A percentile compares a stretch with the other conserved stretches of the same genome.
These are phyloP conservation scores for Aspergillus candidus DNA, from an alignment of 2,329 filamentous ascomycete genomes.

Conservation along the genomic window DNA sequence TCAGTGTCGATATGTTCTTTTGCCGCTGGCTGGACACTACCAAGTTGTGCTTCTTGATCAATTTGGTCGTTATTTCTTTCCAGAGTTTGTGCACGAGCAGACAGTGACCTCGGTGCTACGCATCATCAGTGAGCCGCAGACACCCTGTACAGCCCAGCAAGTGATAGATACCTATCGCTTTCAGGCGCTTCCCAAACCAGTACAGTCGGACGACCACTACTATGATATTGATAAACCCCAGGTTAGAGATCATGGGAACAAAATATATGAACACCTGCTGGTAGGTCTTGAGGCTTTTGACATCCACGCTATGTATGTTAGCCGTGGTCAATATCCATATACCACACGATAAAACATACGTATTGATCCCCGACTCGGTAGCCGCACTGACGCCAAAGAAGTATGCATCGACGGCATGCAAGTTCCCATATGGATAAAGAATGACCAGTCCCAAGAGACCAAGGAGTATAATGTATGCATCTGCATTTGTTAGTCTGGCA, in stretches of 20 bases:
- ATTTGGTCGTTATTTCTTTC: not conserved
- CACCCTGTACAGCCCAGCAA: not conserved
- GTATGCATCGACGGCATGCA: constrained; percentile 43
- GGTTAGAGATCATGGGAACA: constrained; percentile 44
- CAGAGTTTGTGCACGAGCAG: constrained; percentile 6
- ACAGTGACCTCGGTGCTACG: constrained; percentile 5
- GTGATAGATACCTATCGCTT: constrained; percentile 26
- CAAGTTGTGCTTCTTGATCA: constrained; percentile 9
- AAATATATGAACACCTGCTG: constrained; percentile 51
- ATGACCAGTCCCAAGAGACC: constrained; percentile 33
- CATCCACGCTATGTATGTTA: constrained; percentile 39
- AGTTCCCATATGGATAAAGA: constrained; percentile 36
- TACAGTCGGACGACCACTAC: constrained; percentile 45
- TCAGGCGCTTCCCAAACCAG: constrained; percentile 47
- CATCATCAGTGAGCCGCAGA: not conserved
- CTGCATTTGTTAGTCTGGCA: constrained; percentile 15
- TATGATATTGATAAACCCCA: constrained; percentile 46
- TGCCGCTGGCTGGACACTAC: not conserved
- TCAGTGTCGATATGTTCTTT: no score
- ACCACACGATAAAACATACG: constrained; percentile 28
- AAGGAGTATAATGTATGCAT: constrained; percentile 37
- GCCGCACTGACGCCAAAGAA: constrained; percentile 47
- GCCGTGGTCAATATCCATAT: not conserved
- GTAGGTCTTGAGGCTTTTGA: constrained; percentile 45
- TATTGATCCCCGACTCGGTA: constrained; percentile 49